Evolutionary conservation across 176 grass and related monocot genomes (phyloP), one percentile per base, ranked within the genome.

Genomic region (Neostapfia colusana): DNA sequence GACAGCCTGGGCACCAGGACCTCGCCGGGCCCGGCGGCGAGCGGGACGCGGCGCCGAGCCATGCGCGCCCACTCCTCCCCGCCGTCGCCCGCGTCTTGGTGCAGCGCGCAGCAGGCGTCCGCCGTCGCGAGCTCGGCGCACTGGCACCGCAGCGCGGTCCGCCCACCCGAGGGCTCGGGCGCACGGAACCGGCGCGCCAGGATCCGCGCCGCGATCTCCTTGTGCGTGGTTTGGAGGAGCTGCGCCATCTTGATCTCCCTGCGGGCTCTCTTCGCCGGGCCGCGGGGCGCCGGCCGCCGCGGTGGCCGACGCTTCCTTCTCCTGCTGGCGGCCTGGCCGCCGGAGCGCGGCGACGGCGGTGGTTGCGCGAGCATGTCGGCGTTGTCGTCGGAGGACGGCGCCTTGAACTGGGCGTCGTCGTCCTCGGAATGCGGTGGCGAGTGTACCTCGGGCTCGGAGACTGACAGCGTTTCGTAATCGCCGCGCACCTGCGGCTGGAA

Each of bases 91-190:
- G 36, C 36, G 12, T 21, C 25, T 66, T 84, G 82, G 74, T 84
- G 82, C 67, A 84, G 67, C 35, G 57, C 57, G 56, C 67, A 78
- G 60, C 3, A 3, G 25, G 3, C 3, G 27, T 0, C 28, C 10
- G 8, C 57, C 10, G 2, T n/a, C 20, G 10, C 43, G 74, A 84
- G 66, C 74, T 84, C 44, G 2, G 6, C 0, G 66, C 74, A 84
- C 82, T 36, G 74, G 74, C 82, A 84, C 55, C 44, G 11, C 57
- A 84, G 42, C 0, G 11, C 26, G 45, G 67, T 78, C 45, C 21
- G 31, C 10, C 60, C 10, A 10, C n/a, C 46, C 60, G 75, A 85
- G 69, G 23, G 38, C 45, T 85, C 49, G 20, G 59, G 74, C 45
- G 74, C 0, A 13, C 13, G 1, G 75, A 65, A 66, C 38, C 0